Evolutionary conservation across 805 yeast genomes (phyloP).

Genomic region (Metschnikowia koreensis): DNA sequence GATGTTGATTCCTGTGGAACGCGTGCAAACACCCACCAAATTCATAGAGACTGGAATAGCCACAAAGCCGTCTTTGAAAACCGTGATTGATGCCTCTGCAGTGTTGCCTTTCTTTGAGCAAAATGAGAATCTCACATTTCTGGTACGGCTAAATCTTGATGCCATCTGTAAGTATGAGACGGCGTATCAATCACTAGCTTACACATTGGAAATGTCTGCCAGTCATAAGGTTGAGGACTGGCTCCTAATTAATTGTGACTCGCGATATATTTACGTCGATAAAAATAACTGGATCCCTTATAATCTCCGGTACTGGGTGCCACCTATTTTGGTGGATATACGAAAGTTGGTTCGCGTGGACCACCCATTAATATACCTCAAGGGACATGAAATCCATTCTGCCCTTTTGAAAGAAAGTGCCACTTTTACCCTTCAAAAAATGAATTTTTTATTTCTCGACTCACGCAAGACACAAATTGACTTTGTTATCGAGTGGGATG

Average conservation of each 20-base stretch:
- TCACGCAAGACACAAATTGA: conserved; percentile 20
- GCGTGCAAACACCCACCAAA: conserved; percentile 14
- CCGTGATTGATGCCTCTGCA: conserved; percentile 2
- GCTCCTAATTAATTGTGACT: conserved; percentile 29
- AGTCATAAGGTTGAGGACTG: conserved; percentile 8
- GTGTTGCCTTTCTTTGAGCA: conserved; percentile 11
- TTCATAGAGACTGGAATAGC: conserved; percentile 3
- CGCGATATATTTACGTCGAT: conserved; percentile 26
- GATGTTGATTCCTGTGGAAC: conserved; percentile 30
- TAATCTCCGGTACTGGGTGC: conserved; percentile 35
- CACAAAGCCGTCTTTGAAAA: conserved; percentile 1
- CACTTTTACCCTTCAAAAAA: conserved; percentile 7
- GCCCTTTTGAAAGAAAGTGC: conserved; percentile 1
- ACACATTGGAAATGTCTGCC: conserved; percentile 9
- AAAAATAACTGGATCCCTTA: conserved; percentile 37
- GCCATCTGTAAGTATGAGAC: conserved; percentile 24
- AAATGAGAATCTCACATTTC: conserved; percentile 13
- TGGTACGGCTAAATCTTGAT: conserved; percentile 21
- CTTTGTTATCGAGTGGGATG: conserved; percentile 36
- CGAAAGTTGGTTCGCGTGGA: conserved; percentile 15
- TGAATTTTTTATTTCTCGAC: conserved; percentile 11
- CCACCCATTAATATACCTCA: conserved; percentile 12
- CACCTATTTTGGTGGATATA: conserved; percentile 30
- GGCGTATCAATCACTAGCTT: conserved; percentile 18
- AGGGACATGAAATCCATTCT: conserved; percentile 11